phyloP scores from a whole-genome alignment of 164 flowering plant species.

The Taxillus chinensis region DNA sequence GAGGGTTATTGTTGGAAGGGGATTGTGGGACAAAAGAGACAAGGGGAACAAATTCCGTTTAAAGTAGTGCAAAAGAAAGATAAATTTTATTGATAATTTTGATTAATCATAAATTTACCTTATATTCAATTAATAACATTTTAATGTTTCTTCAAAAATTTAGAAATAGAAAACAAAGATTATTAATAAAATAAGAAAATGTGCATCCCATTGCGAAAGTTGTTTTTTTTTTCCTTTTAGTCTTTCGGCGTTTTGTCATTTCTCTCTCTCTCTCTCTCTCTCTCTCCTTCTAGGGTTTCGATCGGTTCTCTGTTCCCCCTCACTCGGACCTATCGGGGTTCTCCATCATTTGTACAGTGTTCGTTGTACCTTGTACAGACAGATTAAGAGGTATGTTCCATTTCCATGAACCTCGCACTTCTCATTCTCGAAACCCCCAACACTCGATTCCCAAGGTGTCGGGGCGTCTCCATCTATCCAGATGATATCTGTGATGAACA shows the following conservation, averaged over 20 bases:
- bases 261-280: slow-evolving; percentile 2
- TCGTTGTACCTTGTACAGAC: background rate
- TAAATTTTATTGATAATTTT: no score
- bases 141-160: no score
- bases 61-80: no score
- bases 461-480: background rate
- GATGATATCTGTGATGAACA: slow-evolving; percentile 13
- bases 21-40: no score
- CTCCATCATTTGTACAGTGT: background rate
- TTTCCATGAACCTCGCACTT: background rate
- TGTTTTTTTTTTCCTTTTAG: no score
- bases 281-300: background rate
- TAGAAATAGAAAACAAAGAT: no score
- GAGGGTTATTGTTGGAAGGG: no score
- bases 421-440: background rate
- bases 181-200: no score
- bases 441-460: slow-evolving; percentile 13
- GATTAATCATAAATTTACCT: no score
- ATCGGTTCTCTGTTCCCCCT: background rate
- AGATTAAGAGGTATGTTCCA: background rate
- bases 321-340: background rate
- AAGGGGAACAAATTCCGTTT: no score
- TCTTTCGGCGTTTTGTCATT: background rate
- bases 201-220: no score
- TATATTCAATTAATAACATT: no score